Evolutionary conservation across 1,284 basidiomycete genomes (phyloP), one percentile per base, ranked within the genome.

Genomic region (Taiwanofungus camphoratus): DNA sequence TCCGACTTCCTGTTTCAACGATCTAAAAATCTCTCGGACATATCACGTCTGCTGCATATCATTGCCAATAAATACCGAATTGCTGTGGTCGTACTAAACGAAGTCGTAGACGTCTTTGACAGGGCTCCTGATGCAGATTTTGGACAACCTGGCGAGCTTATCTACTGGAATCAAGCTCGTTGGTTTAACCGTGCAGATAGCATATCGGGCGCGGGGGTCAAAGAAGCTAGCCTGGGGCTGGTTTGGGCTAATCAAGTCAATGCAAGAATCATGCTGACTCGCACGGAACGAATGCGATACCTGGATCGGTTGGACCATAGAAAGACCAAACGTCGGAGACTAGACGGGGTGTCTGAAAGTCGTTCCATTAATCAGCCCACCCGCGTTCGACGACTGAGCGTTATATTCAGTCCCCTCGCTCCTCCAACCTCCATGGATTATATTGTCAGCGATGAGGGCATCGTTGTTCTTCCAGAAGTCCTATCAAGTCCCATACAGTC

Each of bases 201-300:
- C 44, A 54, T 76, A 26, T 67, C 73, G 32, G 71, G 74, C 32
- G 79, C 84, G 56, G 65, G 69, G 44, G 64, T 61, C 43, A 90
- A 92, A 57, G 87, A 92, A 63, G 91, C 87, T 0, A 78, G 77
- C 29, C 65, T 97, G 2, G 93, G 93, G 0, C 78, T 94, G 38
- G 82, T 82, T 2, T 97, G 93, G 93, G 85, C 91, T 7, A 94
- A 94, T 60, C 84, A 88, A 49, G 71, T 96, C 46, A 93, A 93
- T 50, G 73, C 73, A 3, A 75, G 93, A 9, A 74, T 96, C 43
- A 83, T 95, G 74, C 71, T 95, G 36, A 78, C 75, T 36, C 75
- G 89, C 13, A 93, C 92, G 0, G 76, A 77, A 4, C 70, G 89
- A 44, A 70, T 83, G 46, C 71, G 78, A 29, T 69, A 80, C 50